phyloP scores from a whole-genome alignment of 2,329 filamentous ascomycete genomes.

The Septoria petroselini region DNA sequence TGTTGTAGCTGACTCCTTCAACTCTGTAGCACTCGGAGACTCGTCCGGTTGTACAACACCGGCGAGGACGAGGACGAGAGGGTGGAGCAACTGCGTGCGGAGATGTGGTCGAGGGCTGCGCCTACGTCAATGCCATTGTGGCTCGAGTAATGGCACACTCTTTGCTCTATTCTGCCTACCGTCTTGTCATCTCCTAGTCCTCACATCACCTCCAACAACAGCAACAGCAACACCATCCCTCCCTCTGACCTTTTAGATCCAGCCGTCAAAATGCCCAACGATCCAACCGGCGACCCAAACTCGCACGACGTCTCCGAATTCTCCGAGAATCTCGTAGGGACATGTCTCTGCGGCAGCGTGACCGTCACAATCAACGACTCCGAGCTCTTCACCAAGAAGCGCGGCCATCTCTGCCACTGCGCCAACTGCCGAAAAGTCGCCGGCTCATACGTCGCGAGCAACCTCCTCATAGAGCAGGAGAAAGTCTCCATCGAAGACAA shows the following conservation, averaged over 20 bases:
- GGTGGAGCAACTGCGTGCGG: conserved; percentile 10
- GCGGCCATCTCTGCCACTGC: conserved; percentile 53
- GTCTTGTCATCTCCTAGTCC: neutral
- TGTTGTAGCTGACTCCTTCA: no score
- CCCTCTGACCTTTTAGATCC: no score
- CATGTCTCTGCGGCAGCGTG: conserved; percentile 49
- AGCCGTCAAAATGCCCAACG: conserved; percentile 32
- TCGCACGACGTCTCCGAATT: conserved; percentile 38
- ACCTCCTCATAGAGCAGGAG: conserved; percentile 44
- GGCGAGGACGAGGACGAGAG: conserved; percentile 4
- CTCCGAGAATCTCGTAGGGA: conserved; percentile 39
- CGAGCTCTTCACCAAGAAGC: conserved; percentile 46
- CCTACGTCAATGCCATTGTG: conserved; percentile 17
- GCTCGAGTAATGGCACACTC: conserved; percentile 10
- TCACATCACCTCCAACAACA: neutral
- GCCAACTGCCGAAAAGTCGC: conserved; percentile 52
- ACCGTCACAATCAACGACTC: conserved; percentile 49
- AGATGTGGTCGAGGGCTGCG: conserved; percentile 13
- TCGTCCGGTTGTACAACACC: neutral
- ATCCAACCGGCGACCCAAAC: conserved; percentile 43
- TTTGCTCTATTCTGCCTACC: conserved; percentile 3
- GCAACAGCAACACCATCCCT: neutral
- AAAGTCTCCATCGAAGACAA: conserved; percentile 48
- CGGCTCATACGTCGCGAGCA: conserved; percentile 44
- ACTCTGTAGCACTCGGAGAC: neutral